These are phyloP conservation scores for Termitomyces sp. DNA, from an alignment of 768 basidiomycete species.

Conservation along the genomic window DNA sequence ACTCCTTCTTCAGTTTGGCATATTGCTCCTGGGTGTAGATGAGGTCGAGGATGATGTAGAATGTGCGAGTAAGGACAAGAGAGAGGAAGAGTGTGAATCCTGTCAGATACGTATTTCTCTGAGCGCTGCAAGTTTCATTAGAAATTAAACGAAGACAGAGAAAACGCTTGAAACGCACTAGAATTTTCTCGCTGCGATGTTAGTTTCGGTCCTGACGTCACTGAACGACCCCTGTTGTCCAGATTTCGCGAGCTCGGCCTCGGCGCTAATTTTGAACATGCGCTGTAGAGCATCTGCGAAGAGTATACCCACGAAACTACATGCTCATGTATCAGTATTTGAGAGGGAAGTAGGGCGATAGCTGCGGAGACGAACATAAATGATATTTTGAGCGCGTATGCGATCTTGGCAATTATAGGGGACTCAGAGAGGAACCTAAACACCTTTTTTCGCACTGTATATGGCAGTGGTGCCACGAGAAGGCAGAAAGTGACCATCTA, in stretches of 20 bases:
- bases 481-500: slow-evolving; percentile 82
- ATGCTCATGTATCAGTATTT: not conserved
- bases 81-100: slow-evolving; percentile 95
- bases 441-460: slow-evolving; percentile 59
- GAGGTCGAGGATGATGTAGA: slow-evolving; percentile 88
- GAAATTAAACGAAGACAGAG: not conserved
- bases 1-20: slow-evolving; percentile 69
- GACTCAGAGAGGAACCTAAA: slow-evolving; percentile 72
- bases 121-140: slow-evolving; percentile 46
- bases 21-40: slow-evolving; percentile 88
- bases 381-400: slow-evolving; percentile 89
- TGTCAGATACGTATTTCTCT: slow-evolving; percentile 89
- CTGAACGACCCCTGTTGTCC: slow-evolving; percentile 38
- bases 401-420: slow-evolving; percentile 71
- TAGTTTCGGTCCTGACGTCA: slow-evolving; percentile 79
- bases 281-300: slow-evolving; percentile 92
- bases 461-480: slow-evolving; percentile 83
- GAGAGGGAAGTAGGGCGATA: not conserved
- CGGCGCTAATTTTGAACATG: slow-evolving; percentile 78
- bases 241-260: slow-evolving; percentile 61
- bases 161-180: slow-evolving; percentile 51
- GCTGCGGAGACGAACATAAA: slow-evolving; percentile 64
- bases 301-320: slow-evolving; percentile 76
- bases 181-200: slow-evolving; percentile 88
- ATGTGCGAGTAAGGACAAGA: slow-evolving; percentile 87